Evolutionary conservation across 23 red algal genomes (phyloP), one percentile per base, ranked within the genome.

Genomic region (Gracilaria vermiculophylla): DNA sequence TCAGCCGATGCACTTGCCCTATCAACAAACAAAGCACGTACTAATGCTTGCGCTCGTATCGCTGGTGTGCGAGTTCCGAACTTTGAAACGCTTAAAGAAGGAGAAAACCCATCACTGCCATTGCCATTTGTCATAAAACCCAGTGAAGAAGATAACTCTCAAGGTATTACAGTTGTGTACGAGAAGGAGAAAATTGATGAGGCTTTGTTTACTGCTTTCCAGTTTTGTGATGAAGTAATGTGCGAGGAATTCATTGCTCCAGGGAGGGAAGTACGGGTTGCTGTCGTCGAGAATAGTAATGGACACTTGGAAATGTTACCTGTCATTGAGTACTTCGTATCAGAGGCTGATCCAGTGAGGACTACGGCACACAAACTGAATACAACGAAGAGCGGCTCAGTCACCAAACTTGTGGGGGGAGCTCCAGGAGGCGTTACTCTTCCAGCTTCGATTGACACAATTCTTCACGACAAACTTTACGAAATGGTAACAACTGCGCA

Each of bases 91-190:
- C 36, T 93, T 25, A 80, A 70, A 17, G 40, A 64, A n/a, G 88
- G 76, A 32, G 79, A 62, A 2, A 61, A 36, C 9, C 79, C 69
- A 48, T 62, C 41, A 7, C 69, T 93, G 65, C 14, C 49, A 11
- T 28, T 69, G 12, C 90, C 90, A 14, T 85, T 67, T 48, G 55
- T 93, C 12, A 37, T 93, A 5, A 93, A 93, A 53, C 90, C 90
- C 7, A 76, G 52, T 42, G 90, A 93, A 55, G 90, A 93, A 54
- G 90, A 93, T 44, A 93, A 93, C 41, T 93, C 90, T 8, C 79
- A 79, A 41, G 90, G 90, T 8, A 55, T 93, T 2, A 34, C 31
- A 23, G 70, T 93, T 10, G 78, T 93, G 35, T 5, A 40, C 11
- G 57, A 75, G 27, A 50, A 48, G n/a, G 81, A 54, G 2, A 45